A percentile compares a stretch with the other conserved stretches of the same genome.
Evolutionary conservation across 2,329 filamentous ascomycete genomes (phyloP).

Genomic region (Fusarium beomiforme): DNA sequence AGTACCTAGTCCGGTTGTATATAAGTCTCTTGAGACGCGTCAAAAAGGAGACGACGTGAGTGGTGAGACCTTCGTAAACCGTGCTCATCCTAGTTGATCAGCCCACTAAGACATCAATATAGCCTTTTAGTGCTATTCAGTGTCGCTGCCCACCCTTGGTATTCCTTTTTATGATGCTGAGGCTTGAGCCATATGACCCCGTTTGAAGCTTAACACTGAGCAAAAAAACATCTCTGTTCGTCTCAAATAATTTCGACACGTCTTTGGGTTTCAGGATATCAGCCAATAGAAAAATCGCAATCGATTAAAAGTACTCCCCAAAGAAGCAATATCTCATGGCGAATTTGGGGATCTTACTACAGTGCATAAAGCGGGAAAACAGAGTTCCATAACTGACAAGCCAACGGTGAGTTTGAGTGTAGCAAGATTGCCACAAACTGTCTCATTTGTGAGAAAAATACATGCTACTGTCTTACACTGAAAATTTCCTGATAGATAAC

Average conservation of each 20-base stretch:
- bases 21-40: not conserved
- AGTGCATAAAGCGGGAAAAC: not conserved
- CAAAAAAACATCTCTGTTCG: not conserved
- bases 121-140: not conserved
- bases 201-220: not conserved
- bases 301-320: not conserved
- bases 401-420: not conserved
- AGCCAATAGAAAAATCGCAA: not conserved
- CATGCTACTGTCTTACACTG: not conserved
- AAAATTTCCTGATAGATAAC: not conserved
- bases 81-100: not conserved
- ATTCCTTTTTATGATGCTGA: not conserved
- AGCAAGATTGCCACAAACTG: not conserved
- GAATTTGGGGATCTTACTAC: not conserved
- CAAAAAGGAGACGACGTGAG: not conserved
- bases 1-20: not conserved
- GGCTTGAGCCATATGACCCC: not conserved
- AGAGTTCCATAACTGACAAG: not conserved
- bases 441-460: not conserved
- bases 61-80: not conserved
- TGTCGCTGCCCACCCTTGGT: not conserved
- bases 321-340: not conserved
- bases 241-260: not conserved
- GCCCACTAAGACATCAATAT: not conserved
- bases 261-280: rapidly evolving